Evolutionary conservation across 2,329 filamentous ascomycete genomes (phyloP).

Genomic region (Penicillium brasilianum): DNA sequence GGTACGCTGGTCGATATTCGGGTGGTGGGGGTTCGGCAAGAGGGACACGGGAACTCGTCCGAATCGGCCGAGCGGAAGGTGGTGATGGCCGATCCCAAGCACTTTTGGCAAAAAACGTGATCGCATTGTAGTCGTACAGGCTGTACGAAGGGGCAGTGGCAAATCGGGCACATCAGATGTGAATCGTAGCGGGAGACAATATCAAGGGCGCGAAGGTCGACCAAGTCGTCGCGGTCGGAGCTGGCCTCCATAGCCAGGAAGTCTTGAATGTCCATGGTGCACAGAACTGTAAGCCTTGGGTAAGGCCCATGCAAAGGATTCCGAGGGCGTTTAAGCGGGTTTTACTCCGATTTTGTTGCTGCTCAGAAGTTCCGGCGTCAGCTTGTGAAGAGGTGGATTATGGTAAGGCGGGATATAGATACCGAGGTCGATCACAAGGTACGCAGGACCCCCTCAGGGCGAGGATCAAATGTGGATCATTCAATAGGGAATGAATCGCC

Average conservation of each 20-base stretch:
- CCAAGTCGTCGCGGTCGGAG: slow-evolving; percentile 36
- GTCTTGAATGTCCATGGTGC: slow-evolving; percentile 40
- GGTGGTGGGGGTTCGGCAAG: slow-evolving; percentile 57
- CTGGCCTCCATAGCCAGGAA: slow-evolving; percentile 38
- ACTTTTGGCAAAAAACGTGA: slow-evolving; percentile 67
- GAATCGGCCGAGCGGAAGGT: slow-evolving; percentile 37
- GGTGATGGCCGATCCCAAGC: slow-evolving; percentile 57
- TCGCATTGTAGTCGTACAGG: slow-evolving; percentile 65
- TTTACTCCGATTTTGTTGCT: slow-evolving; percentile 8
- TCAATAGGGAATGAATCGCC: slow-evolving; percentile 1
- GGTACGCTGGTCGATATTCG: slow-evolving; percentile 53
- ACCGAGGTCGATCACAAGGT: slow-evolving; percentile 24
- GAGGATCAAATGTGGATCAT: slow-evolving; percentile 19
- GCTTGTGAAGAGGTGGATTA: slow-evolving; percentile 21
- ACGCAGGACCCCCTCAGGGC: slow-evolving; percentile 30
- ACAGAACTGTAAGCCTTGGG: slow-evolving; percentile 1
- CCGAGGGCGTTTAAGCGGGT: not conserved
- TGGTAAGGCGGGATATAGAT: slow-evolving; percentile 21
- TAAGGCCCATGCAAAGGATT: not conserved
- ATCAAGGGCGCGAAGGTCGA: slow-evolving; percentile 64
- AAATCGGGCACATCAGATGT: slow-evolving; percentile 68
- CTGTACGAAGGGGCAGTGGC: slow-evolving; percentile 65
- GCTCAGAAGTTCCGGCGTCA: slow-evolving; percentile 17
- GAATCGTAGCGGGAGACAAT: slow-evolving; percentile 62
- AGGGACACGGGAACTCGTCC: slow-evolving; percentile 58